phyloP scores from a whole-genome alignment of 192 early-diverging fungal species.

The Backusella australiensis region DNA sequence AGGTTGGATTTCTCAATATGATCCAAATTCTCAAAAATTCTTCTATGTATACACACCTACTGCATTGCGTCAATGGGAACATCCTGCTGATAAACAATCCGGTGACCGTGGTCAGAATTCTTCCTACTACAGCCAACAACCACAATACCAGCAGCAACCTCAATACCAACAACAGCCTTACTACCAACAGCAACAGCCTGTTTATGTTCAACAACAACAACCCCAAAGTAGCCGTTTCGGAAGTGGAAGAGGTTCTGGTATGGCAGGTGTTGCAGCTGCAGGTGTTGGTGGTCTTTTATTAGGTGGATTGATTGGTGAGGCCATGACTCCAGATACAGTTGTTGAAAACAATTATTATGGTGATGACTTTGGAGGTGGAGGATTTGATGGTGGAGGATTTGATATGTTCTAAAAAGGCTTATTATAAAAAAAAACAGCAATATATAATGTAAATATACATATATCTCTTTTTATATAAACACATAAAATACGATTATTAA shows the following conservation, averaged over 20 bases:
- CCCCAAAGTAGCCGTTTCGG: conserved; percentile 4
- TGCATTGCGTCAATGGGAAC: conserved; percentile 34
- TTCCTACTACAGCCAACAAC: background rate
- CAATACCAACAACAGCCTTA: conserved; percentile 19
- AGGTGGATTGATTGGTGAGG: conserved; percentile 20
- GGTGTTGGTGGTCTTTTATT: conserved; percentile 22
- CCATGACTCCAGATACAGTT: conserved; percentile 13
- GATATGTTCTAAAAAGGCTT: background rate
- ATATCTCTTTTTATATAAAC: background rate
- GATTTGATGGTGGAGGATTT: background rate
- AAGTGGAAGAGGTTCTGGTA: conserved; percentile 6
- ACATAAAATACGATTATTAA: background rate
- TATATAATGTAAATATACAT: background rate
- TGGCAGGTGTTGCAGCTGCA: conserved; percentile 21
- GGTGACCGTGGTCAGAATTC: conserved; percentile 12
- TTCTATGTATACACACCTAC: conserved; percentile 39
- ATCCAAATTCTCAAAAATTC: conserved; percentile 25
- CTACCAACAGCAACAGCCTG: conserved; percentile 3
- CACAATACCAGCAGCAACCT: background rate
- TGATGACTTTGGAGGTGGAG: conserved; percentile 17
- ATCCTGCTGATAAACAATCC: conserved; percentile 28
- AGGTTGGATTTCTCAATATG: conserved; percentile 35
- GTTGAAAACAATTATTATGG: conserved; percentile 28
- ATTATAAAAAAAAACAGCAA: background rate
- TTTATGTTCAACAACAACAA: conserved; percentile 12